Percentiles rank a stretch among this genome's conserved stretches.
Conservation (phyloP, 169 alveolate genomes). For the Ichthyophthirius multifiliis region DNA sequence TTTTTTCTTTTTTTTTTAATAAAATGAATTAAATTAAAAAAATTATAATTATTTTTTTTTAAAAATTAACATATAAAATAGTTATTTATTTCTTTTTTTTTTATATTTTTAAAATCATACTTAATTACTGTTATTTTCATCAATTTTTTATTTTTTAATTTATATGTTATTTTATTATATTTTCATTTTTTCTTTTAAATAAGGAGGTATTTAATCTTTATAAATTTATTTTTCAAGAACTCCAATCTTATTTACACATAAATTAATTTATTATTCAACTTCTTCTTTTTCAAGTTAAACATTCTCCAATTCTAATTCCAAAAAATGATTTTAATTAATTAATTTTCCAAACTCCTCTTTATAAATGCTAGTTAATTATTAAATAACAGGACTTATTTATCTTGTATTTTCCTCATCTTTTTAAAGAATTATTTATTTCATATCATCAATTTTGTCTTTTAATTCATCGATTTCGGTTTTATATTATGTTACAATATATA, state of each 20-base stretch:
- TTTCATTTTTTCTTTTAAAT: neutral
- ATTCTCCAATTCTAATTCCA: neutral
- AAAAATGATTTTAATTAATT: neutral
- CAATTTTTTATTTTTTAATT: no score
- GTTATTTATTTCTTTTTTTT: no score
- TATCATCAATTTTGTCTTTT: neutral
- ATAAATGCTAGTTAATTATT: neutral
- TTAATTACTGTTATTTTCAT: no score
- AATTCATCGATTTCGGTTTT: constrained; percentile 1
- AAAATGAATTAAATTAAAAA: no score
- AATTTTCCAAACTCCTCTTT: neutral
- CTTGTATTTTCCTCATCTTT: neutral
- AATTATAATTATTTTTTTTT: no score
- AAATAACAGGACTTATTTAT: neutral
- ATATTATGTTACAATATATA: neutral
- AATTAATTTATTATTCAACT: neutral
- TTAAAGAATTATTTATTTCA: neutral
- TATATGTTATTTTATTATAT: neutral
- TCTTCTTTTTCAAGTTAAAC: neutral
- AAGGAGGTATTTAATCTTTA: neutral
- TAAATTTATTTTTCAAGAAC: neutral
- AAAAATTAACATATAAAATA: no score
- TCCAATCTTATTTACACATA: neutral
- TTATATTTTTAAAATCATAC: no score
- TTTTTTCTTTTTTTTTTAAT: no score